Base-by-base conservation (phyloP, 495 filamentous ascomycete species). In the Aspergillus taichungensis region DNA sequence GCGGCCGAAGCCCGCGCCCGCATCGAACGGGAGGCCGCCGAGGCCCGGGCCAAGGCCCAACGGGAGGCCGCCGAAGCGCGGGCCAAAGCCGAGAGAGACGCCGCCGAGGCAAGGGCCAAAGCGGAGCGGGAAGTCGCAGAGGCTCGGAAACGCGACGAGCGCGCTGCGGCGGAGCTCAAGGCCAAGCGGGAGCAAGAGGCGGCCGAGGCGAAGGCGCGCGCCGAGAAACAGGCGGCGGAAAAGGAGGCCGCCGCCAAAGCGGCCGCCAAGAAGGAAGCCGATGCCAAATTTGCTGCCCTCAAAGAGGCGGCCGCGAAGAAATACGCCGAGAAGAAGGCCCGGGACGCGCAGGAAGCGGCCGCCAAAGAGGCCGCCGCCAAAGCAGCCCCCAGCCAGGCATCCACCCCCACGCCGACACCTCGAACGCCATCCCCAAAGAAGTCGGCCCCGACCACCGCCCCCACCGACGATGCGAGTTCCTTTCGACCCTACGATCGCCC, bases 401-500 rank as follows among this genome's bases (percentile, higher is more conserved):
- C 50, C 28, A 59, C 55, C 34, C 59, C 50, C 50, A 62, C 54
- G 36, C 60, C 67, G 49, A 64, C 52, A 32, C 62, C 68, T 51
- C 67, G 55, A 34, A 72, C 65, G 7, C 63, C 72, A 28, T 72
- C 74, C 13, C 72, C 80, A 13, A 75, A 76, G 52, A 76, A 69
- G 35, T 79, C 83, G 34, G 67, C 76, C 37, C 64, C 69, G 33
- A 71, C 83, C 30, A 76, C 77, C 11, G 77, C 83, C 34, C 77
- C 73, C 46, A 80, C 83, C n/a, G 82, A 83, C 42, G 72, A 77
- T 46, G 72, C 74, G 1, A 79, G 88, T 59, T 89, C 87, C 3
- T 94, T 79, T 70, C 79, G 86, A 11, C 87, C 89, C 3, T 92
- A 94, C 67, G 86, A 94, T 60, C 76, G 77, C 45, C 77, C 84